These are phyloP conservation scores for Claviceps monticola DNA, from an alignment of 2,329 filamentous ascomycete genomes.

Conservation along the genomic window DNA sequence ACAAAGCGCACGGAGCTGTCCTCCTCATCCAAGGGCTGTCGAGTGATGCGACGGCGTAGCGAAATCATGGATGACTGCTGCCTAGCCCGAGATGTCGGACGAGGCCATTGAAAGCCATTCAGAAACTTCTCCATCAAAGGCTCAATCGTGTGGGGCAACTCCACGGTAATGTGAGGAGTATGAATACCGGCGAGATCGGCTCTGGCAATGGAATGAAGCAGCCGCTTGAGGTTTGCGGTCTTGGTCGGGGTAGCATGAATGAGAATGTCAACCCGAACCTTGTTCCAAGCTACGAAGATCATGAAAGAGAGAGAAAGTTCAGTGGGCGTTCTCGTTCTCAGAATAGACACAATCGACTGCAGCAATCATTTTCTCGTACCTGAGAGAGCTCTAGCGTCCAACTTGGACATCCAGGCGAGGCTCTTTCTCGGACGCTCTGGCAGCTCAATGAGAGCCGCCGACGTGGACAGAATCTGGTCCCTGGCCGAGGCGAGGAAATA, in stretches of 20 bases:
- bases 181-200: constrained; percentile 63
- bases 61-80: constrained; percentile 43
- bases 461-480: constrained; percentile 35
- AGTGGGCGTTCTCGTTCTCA: neutral
- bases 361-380: constrained; percentile 26
- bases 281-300: constrained; percentile 53
- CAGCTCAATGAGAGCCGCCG: constrained; percentile 59
- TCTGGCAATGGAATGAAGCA: constrained; percentile 60
- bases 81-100: constrained; percentile 22
- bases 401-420: constrained; percentile 62
- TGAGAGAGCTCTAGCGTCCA: constrained; percentile 59
- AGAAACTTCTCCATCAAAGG: constrained; percentile 48
- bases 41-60: constrained; percentile 59
- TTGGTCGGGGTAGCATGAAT: constrained; percentile 60
- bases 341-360: neutral
- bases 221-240: constrained; percentile 59
- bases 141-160: constrained; percentile 63
- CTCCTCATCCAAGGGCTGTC: constrained; percentile 44
- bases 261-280: constrained; percentile 65
- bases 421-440: constrained; percentile 48
- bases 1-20: constrained; percentile 64
- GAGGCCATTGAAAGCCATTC: constrained; percentile 53
- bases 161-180: constrained; percentile 66
- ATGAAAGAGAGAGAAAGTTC: too few species aligned
- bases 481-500: constrained; percentile 52